Base-by-base conservation (phyloP, 352 stramenopile genomes). In the Globisporangium parvum region DNA sequence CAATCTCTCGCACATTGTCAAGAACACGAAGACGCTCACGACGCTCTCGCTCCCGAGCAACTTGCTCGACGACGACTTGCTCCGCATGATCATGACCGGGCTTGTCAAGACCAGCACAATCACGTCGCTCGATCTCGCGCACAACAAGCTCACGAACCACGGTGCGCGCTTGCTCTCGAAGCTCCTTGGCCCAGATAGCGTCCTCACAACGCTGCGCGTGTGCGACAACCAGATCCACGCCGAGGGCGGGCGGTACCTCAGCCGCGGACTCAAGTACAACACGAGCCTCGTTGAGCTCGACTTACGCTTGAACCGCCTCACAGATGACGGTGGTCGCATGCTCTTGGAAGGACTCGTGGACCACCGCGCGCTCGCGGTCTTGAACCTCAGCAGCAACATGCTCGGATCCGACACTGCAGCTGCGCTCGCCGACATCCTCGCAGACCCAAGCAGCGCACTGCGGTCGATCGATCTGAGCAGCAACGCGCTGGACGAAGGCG, bases 111-210 rank as follows among this genome's bases (percentile, higher is more conserved):
- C 96, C 72, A 77, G 64, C 28, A 98, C 89, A 11, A 95, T 98
- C 55, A 97, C 91, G 9, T 85, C 91, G 35, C 75, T 98, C 11
- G 91, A 98, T 71, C 59, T 98, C 1, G 95, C 86, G n/a, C 93
- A 98, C 72, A 98, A 98, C 65, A 96, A 96, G 63, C 92, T 98
- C 59, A 96, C 88, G 0, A 97, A 97, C 75, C 87, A 97, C 48
- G 91, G 90, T 44, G 88, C 88, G 20, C 71, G 91, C 24, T 60
- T 98, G 51, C 59, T 98, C 15, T 80, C 86, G 20, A 97, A 97
- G 58, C 71, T 97, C 6, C 82, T 98, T 6, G 91, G 85, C 0
- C 79, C 84, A 11, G 77, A 93, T 40, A 96, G 85, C 53, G 90
- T 97, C 11, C 76, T 98, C 59, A 95, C 86, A 3, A 90, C 67